Evolutionary conservation across 176 grass and related monocot species (phyloP).

Genomic region (Cenchrus purpureus): DNA sequence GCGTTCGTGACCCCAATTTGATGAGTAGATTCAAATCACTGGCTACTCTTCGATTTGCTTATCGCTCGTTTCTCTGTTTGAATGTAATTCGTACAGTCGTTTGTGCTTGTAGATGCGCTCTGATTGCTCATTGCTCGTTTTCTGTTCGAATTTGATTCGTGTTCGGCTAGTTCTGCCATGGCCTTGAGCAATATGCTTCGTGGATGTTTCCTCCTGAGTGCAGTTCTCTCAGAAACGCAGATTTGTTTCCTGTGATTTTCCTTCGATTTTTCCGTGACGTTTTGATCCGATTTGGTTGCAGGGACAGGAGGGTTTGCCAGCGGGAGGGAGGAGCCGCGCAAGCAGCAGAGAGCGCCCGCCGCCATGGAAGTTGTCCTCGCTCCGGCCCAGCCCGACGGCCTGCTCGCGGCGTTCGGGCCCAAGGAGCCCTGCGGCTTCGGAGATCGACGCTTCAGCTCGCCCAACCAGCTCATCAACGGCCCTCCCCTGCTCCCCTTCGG

Average conservation of each 20-base stretch:
- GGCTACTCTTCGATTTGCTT: too few relatives aligned
- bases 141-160: neutral
- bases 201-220: neutral
- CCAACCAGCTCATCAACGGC: slow-evolving; percentile 35
- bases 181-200: neutral
- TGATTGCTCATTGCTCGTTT: neutral
- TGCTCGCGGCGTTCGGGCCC: slow-evolving; percentile 47
- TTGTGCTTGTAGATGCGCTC: neutral
- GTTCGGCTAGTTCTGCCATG: neutral
- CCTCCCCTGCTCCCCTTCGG: slow-evolving; percentile 32
- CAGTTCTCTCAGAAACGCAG: neutral
- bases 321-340: neutral
- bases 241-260: neutral
- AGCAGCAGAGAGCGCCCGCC: neutral
- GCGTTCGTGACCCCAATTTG: too few relatives aligned
- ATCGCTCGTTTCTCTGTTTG: too few relatives aligned
- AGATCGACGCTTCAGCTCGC: slow-evolving; percentile 46
- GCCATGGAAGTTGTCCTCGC: slow-evolving; percentile 62
- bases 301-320: slow-evolving; percentile 1
- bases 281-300: slow-evolving; percentile 41
- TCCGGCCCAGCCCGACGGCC: slow-evolving; percentile 50
- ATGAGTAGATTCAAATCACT: too few relatives aligned
- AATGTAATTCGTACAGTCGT: too few relatives aligned
- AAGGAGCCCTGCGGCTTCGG: slow-evolving; percentile 26
- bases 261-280: neutral